Percentiles rank a stretch among this genome's conserved stretches.
phyloP scores from a whole-genome alignment of 805 yeast species.

The Metschnikowia kunwiensis region DNA sequence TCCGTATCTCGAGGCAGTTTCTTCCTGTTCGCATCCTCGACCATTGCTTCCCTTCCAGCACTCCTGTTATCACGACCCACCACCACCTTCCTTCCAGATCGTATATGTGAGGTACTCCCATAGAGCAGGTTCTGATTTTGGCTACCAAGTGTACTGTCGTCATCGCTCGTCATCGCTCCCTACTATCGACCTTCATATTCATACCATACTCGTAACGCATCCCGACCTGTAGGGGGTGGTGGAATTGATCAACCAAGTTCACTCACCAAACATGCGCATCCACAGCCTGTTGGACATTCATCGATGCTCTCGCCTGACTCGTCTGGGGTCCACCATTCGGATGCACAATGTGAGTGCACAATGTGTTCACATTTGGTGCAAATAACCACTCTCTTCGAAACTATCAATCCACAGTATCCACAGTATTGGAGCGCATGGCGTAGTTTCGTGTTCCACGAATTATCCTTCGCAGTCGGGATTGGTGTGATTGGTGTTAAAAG shows the following conservation, averaged over 20 bases:
- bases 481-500: constrained; percentile 27
- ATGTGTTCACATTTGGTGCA: constrained; percentile 79
- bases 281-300: constrained; percentile 21
- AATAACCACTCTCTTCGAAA: constrained; percentile 56
- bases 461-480: constrained; percentile 21
- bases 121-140: too few species aligned
- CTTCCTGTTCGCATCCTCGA: too few species aligned
- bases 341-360: constrained; percentile 74
- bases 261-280: constrained; percentile 16
- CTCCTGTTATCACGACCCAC: too few species aligned
- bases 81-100: too few species aligned
- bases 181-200: neutral
- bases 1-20: too few species aligned
- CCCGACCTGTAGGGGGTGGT: neutral
- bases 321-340: constrained; percentile 44
- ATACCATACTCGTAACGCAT: neutral
- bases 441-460: constrained; percentile 32
- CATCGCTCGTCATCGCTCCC: neutral
- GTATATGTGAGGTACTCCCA: too few species aligned
- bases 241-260: neutral
- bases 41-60: too few species aligned
- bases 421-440: constrained; percentile 45
- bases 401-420: constrained; percentile 60
- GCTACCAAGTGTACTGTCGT: too few species aligned
- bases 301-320: constrained; percentile 3